Conservation (phyloP, 192 early-diverging fungal species). For the Coemansia sp. region DNA sequence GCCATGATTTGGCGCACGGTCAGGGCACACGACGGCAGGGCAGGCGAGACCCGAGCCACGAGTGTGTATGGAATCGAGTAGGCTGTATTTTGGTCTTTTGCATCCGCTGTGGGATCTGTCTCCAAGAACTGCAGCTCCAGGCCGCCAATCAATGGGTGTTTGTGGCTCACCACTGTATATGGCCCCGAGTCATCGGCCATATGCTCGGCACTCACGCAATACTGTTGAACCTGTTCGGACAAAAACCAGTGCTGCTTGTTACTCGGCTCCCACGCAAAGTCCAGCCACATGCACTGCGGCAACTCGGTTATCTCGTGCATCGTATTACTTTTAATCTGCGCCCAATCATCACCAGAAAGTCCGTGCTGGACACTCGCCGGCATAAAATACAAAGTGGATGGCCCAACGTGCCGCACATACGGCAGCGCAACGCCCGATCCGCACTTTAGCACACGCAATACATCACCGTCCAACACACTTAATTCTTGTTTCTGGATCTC, state of each 20-base stretch:
- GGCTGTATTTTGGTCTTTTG: not conserved
- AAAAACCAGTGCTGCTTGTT: slow-evolving; percentile 31
- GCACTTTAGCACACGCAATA: slow-evolving; percentile 15
- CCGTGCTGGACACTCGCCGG: slow-evolving; percentile 24
- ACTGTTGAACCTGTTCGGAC: slow-evolving; percentile 17
- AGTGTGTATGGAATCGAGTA: slow-evolving; percentile 39
- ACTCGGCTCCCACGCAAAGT: slow-evolving; percentile 43
- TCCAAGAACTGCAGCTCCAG: slow-evolving; percentile 43
- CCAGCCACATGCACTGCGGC: slow-evolving; percentile 31
- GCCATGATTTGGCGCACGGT: slow-evolving; percentile 42
- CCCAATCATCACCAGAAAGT: slow-evolving; percentile 16
- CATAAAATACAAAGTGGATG: slow-evolving; percentile 38
- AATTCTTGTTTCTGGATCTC: slow-evolving; percentile 48
- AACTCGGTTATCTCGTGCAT: slow-evolving; percentile 15
- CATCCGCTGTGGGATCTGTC: not conserved
- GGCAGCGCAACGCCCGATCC: slow-evolving; percentile 47
- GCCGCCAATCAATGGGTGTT: slow-evolving; percentile 35
- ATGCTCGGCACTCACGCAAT: slow-evolving; percentile 25
- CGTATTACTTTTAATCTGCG: slow-evolving; percentile 8
- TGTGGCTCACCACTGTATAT: slow-evolving; percentile 13
- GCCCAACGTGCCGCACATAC: slow-evolving; percentile 36
- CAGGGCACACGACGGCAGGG: slow-evolving; percentile 40
- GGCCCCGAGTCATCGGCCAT: slow-evolving; percentile 26
- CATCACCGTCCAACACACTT: slow-evolving; percentile 23
- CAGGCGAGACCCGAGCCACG: slow-evolving; percentile 30